Conservation (phyloP, 805 yeast genomes). For the Metschnikowia henanensis region DNA sequence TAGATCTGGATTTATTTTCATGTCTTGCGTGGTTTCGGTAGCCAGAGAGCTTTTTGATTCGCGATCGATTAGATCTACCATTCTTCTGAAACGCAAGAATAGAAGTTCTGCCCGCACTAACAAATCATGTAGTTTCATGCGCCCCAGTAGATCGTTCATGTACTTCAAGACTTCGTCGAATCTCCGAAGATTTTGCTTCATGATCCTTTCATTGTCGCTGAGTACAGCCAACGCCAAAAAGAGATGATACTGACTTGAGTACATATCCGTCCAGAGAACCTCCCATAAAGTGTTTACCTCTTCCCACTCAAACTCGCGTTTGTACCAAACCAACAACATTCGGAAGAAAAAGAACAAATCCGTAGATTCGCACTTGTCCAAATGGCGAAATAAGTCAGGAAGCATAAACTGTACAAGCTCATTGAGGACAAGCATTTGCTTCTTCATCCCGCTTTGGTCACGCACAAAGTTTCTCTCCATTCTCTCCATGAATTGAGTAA, state of each 20-base stretch:
- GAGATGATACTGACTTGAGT: slow-evolving; percentile 83
- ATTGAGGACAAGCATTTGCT: slow-evolving; percentile 80
- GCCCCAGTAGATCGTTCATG: slow-evolving; percentile 85
- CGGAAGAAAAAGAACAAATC: slow-evolving; percentile 93
- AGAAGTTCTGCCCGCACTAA: slow-evolving; percentile 82
- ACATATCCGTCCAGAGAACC: slow-evolving; percentile 82
- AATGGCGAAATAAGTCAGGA: slow-evolving; percentile 79
- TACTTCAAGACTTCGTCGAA: slow-evolving; percentile 93
- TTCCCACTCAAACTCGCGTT: slow-evolving; percentile 82
- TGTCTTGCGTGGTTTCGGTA: neutral
- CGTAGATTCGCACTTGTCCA: slow-evolving; percentile 84
- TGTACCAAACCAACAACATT: slow-evolving; percentile 94
- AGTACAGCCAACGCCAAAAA: slow-evolving; percentile 88
- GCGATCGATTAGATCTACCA: slow-evolving; percentile 76
- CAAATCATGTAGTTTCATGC: slow-evolving; percentile 71
- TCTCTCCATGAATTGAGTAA: slow-evolving; percentile 82
- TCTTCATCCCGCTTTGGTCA: slow-evolving; percentile 91
- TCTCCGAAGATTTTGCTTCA: slow-evolving; percentile 66
- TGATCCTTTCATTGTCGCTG: slow-evolving; percentile 79
- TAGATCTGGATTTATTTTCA: slow-evolving; percentile 50
- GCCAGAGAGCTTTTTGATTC: slow-evolving; percentile 27
- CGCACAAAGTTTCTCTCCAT: slow-evolving; percentile 94
- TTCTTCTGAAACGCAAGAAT: slow-evolving; percentile 75
- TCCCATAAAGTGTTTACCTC: slow-evolving; percentile 89
- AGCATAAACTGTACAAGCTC: slow-evolving; percentile 88